phyloP scores from a whole-genome alignment of 805 yeast species.

The Myxozyma melibiosi region DNA sequence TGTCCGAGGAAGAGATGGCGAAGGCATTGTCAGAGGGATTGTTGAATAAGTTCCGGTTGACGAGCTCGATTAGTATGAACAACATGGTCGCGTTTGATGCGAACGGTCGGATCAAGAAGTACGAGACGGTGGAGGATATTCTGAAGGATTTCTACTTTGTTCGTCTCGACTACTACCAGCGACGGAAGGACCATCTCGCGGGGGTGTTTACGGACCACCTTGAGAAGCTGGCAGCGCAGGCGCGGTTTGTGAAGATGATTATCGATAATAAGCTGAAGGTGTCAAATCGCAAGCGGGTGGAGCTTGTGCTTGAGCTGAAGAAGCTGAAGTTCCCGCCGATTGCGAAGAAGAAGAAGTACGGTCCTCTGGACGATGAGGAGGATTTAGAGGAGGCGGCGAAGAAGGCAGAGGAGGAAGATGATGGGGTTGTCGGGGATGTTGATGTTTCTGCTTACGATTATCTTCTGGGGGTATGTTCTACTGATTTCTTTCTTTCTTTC shows the following conservation, averaged over 20 bases:
- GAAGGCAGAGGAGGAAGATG: slow-evolving; percentile 42
- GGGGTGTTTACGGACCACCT: slow-evolving; percentile 71
- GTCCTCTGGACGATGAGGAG: slow-evolving; percentile 57
- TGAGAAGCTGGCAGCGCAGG: slow-evolving; percentile 76
- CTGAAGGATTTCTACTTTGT: slow-evolving; percentile 82
- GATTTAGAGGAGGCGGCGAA: slow-evolving; percentile 50
- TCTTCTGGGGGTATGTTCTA: slow-evolving; percentile 56
- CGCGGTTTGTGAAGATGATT: slow-evolving; percentile 87
- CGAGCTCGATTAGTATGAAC: slow-evolving; percentile 64
- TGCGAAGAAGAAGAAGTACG: slow-evolving; percentile 28
- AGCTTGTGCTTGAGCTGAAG: slow-evolving; percentile 64
- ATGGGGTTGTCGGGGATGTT: slow-evolving; percentile 37
- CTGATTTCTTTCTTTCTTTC: background rate
- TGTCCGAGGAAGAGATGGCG: slow-evolving; percentile 79
- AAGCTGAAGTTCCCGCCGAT: slow-evolving; percentile 63
- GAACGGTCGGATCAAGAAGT: slow-evolving; percentile 80
- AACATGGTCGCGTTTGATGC: slow-evolving; percentile 98
- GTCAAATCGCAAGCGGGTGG: slow-evolving; percentile 71
- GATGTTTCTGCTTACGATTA: slow-evolving; percentile 64
- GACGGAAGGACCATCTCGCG: slow-evolving; percentile 79
- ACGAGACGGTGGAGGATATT: slow-evolving; percentile 74
- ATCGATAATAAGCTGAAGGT: slow-evolving; percentile 72
- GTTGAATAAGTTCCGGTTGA: slow-evolving; percentile 79
- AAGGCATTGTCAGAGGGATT: slow-evolving; percentile 75
- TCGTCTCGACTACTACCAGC: slow-evolving; percentile 86